Evolutionary conservation across 2,329 filamentous ascomycete genomes (phyloP).

Genomic region (Tolypocladium nubicola): DNA sequence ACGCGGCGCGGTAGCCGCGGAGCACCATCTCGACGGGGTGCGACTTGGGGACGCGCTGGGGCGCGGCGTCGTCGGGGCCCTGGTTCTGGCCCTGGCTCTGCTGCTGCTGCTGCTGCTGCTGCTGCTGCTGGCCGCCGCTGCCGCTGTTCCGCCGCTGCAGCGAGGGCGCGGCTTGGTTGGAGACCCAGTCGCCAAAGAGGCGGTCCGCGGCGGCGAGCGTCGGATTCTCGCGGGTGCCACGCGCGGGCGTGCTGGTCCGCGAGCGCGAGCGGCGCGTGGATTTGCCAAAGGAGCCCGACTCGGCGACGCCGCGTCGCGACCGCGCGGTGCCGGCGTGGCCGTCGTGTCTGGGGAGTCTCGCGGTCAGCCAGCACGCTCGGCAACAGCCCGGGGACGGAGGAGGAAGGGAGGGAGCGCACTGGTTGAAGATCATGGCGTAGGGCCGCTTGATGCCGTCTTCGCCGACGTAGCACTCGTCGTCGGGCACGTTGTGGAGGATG

Average conservation of each 20-base stretch:
- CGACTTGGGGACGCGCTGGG: slow-evolving; percentile 23
- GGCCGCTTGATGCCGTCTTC: slow-evolving; percentile 55
- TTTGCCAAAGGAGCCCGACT: slow-evolving; percentile 56
- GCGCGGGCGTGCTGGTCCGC: slow-evolving; percentile 46
- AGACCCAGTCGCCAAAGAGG: slow-evolving; percentile 49
- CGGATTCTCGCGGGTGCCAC: slow-evolving; percentile 43
- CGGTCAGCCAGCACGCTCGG: slow-evolving; percentile 2
- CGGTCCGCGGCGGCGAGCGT: slow-evolving; percentile 51
- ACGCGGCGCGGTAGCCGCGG: slow-evolving; percentile 60
- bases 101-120: slow-evolving; percentile 17
- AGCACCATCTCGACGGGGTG: slow-evolving; percentile 67
- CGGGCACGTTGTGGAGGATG: slow-evolving; percentile 58
- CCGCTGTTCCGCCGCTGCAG: slow-evolving; percentile 24
- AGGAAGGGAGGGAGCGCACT: slow-evolving; percentile 30
- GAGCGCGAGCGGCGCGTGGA: slow-evolving; percentile 54
- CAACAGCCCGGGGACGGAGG: neutral
- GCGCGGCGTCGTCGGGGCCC: slow-evolving; percentile 26
- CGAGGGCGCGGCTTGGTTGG: slow-evolving; percentile 27
- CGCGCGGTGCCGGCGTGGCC: slow-evolving; percentile 36
- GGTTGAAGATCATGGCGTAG: slow-evolving; percentile 55
- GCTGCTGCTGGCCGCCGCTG: slow-evolving; percentile 15
- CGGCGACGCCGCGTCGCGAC: slow-evolving; percentile 42
- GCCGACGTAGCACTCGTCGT: slow-evolving; percentile 56
- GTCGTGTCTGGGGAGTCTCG: slow-evolving; percentile 32
- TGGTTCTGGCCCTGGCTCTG: slow-evolving; percentile 19